These are phyloP conservation scores for Chaetomium fimeti DNA, from an alignment of 495 filamentous ascomycete species.

Conservation along the genomic window DNA sequence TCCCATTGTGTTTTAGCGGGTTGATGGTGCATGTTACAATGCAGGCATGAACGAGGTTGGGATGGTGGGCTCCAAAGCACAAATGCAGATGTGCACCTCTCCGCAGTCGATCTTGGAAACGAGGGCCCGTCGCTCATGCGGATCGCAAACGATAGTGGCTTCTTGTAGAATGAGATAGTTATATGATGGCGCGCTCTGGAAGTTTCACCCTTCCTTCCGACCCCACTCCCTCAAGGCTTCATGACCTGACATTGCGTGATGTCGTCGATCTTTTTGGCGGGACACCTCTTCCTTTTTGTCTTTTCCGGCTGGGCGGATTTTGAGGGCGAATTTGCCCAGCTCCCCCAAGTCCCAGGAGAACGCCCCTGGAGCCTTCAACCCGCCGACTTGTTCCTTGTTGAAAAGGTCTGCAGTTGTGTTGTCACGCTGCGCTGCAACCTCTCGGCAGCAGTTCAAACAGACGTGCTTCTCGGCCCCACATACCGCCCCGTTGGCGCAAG, in stretches of 20 bases:
- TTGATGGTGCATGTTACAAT: not conserved
- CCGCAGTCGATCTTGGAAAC: not conserved
- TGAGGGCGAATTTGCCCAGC: no score
- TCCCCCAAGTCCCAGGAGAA: no score
- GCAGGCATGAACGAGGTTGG: conserved; percentile 9
- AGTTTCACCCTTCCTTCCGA: not conserved
- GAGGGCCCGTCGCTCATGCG: not conserved
- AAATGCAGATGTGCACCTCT: conserved; percentile 8
- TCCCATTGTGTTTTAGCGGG: conserved; percentile 12
- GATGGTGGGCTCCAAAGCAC: not conserved
- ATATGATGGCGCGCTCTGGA: no score
- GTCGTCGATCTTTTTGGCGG: not conserved
- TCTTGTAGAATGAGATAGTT: no score
- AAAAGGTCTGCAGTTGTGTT: not conserved
- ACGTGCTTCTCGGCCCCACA: not conserved
- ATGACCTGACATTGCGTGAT: not conserved
- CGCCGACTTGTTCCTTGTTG: not conserved
- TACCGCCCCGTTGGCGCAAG: not conserved
- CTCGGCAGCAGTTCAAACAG: not conserved
- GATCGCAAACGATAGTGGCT: no score
- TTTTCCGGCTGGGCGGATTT: not conserved
- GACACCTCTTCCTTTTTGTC: not conserved
- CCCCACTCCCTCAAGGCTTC: not conserved
- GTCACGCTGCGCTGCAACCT: not conserved
- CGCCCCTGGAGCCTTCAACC: no score